These are phyloP conservation scores for Paraleonurus japonicus DNA, from an alignment of 257 asterid genomes.

Conservation along the genomic window DNA sequence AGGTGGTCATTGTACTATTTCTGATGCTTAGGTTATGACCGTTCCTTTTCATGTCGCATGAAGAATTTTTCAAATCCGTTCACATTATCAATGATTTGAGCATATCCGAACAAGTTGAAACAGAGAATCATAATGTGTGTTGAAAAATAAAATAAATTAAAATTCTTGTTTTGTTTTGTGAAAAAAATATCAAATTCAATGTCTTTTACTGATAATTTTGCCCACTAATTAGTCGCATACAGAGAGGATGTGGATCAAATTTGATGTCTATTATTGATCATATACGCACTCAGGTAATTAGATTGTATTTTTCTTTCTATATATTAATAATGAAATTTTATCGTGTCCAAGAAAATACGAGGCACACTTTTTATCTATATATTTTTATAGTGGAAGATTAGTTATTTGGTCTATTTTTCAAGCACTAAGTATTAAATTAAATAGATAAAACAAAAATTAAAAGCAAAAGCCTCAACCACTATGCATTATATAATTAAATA, in stretches of 20 bases:
- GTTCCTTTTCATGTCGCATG: neutral
- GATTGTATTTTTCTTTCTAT: neutral
- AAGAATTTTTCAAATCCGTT: neutral
- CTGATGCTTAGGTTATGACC: neutral
- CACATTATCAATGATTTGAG: neutral
- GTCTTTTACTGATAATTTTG: neutral
- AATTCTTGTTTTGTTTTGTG: too few relatives aligned
- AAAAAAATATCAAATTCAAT: neutral
- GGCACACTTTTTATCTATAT: neutral
- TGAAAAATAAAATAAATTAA: neutral
- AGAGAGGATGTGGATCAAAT: neutral
- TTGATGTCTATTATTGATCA: neutral
- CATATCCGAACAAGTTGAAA: neutral
- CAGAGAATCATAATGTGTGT: neutral
- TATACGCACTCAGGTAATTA: neutral
- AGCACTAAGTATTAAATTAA: neutral
- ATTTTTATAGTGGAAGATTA: neutral
- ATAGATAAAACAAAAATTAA: neutral
- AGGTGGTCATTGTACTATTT: neutral
- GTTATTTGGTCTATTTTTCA: neutral
- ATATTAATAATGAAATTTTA: too few relatives aligned
- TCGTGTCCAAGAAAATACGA: neutral
- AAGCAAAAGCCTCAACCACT: neutral
- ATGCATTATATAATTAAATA: neutral
- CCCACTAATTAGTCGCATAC: neutral